phyloP scores from a whole-genome alignment of 768 basidiomycete species.

The Russula foetens region DNA sequence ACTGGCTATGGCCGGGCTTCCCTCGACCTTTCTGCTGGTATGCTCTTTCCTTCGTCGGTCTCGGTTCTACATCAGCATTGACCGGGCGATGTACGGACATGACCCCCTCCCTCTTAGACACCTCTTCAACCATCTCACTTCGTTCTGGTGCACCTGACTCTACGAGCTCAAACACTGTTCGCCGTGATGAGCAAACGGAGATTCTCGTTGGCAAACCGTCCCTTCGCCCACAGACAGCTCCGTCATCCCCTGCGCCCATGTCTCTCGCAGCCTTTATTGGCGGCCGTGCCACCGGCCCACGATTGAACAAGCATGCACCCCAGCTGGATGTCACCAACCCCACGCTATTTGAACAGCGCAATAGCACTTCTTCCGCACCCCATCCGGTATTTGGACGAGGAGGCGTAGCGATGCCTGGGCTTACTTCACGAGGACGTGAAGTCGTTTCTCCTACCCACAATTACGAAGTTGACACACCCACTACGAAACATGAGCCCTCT shows the following conservation, averaged over 20 bases:
- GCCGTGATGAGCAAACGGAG: constrained; percentile 1
- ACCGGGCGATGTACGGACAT: neutral
- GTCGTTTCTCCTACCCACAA: neutral
- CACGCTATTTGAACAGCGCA: constrained; percentile 57
- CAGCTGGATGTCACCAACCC: constrained; percentile 61
- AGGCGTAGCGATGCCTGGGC: constrained; percentile 70
- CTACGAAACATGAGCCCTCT: neutral
- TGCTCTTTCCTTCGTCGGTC: neutral
- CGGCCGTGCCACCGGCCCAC: constrained; percentile 65
- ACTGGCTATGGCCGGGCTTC: constrained; percentile 32
- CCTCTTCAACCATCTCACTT: neutral
- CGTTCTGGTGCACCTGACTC: neutral
- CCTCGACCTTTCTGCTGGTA: constrained; percentile 29
- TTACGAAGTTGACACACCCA: neutral
- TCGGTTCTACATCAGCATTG: neutral
- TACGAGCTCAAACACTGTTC: neutral
- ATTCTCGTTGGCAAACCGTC: constrained; percentile 2
- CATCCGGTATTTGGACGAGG: constrained; percentile 74
- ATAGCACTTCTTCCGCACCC: constrained; percentile 35
- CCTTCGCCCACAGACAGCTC: neutral
- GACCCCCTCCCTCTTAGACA: neutral
- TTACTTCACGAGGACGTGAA: constrained; percentile 31
- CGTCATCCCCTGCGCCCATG: constrained; percentile 36
- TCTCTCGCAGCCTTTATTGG: constrained; percentile 81
- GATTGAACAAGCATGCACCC: constrained; percentile 62